Conservation (phyloP, 1,284 basidiomycete species). For the Gymnopus androsaceus region DNA sequence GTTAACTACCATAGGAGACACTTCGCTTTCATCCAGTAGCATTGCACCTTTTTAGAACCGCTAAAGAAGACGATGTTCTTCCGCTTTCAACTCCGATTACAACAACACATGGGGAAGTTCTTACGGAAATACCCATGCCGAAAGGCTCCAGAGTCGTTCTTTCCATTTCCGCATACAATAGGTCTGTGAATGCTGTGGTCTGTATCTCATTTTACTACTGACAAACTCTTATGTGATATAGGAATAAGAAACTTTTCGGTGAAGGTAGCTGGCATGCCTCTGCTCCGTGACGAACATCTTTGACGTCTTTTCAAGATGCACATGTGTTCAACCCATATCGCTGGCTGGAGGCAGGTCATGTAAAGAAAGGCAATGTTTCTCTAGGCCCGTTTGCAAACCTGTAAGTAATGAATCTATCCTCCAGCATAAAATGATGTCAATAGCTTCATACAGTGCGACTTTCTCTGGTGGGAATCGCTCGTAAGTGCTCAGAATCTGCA, state of each 20-base stretch:
- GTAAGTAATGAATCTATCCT: slow-evolving; percentile 34
- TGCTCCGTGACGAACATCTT: neutral
- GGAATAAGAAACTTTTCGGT: slow-evolving; percentile 34
- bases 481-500: no score
- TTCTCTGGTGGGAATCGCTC: slow-evolving; percentile 45
- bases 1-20: slow-evolving; percentile 32
- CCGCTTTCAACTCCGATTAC: slow-evolving; percentile 40
- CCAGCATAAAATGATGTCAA: neutral
- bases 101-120: slow-evolving; percentile 31
- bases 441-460: slow-evolving; percentile 35
- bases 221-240: slow-evolving; percentile 9
- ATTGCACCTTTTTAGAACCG: slow-evolving; percentile 29
- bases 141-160: slow-evolving; percentile 39
- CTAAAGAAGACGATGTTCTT: slow-evolving; percentile 39
- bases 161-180: slow-evolving; percentile 33
- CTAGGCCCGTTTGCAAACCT: slow-evolving; percentile 54
- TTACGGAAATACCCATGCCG: slow-evolving; percentile 37
- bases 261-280: slow-evolving; percentile 10
- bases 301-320: slow-evolving; percentile 23
- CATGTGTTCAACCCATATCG: slow-evolving; percentile 46
- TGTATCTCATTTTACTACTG: neutral
- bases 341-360: slow-evolving; percentile 39
- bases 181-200: slow-evolving; percentile 31
- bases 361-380: slow-evolving; percentile 37
- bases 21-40: slow-evolving; percentile 41